Evolutionary conservation across 2,329 filamentous ascomycete genomes (phyloP).

Genomic region (Neopestalotiopsis sp.): DNA sequence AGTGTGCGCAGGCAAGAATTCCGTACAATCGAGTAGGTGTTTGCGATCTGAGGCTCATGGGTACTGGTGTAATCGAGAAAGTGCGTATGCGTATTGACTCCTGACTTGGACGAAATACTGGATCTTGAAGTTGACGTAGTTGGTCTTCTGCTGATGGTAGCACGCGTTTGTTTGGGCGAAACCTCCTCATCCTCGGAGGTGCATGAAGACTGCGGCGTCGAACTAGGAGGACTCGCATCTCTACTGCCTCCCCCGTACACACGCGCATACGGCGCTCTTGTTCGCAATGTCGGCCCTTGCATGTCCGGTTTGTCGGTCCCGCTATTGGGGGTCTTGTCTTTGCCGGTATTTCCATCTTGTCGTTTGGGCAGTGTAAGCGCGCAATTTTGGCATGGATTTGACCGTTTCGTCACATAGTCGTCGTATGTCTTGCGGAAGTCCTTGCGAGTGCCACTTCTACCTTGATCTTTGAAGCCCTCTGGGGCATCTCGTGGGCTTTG

Average conservation of each 20-base stretch:
- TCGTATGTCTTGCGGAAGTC: conserved; percentile 70
- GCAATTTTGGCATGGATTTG: conserved; percentile 72
- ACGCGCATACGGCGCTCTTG: conserved; percentile 64
- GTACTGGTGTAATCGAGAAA: conserved; percentile 73
- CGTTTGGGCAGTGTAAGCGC: conserved; percentile 67
- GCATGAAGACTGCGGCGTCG: conserved; percentile 52
- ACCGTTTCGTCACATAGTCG: conserved; percentile 67
- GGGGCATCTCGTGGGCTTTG: conserved; percentile 56
- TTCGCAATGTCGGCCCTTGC: conserved; percentile 63
- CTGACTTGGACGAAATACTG: conserved; percentile 56
- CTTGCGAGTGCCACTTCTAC: conserved; percentile 49
- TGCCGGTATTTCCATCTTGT: conserved; percentile 36
- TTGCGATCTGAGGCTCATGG: conserved; percentile 65
- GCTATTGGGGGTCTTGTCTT: conserved; percentile 25
- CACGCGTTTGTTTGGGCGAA: conserved; percentile 28
- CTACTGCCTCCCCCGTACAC: conserved; percentile 55
- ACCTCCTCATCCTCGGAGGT: conserved; percentile 56
- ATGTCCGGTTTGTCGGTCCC: conserved; percentile 41
- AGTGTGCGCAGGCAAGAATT: conserved; percentile 70
- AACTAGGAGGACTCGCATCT: conserved; percentile 57
- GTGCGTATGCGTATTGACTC: conserved; percentile 62
- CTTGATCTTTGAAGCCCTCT: conserved; percentile 29
- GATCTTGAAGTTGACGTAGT: conserved; percentile 57
- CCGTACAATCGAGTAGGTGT: conserved; percentile 71
- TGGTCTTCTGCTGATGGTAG: conserved; percentile 40